phyloP scores from a whole-genome alignment of 2,329 filamentous ascomycete genomes.

The Exophiala phaeomuriformis region DNA sequence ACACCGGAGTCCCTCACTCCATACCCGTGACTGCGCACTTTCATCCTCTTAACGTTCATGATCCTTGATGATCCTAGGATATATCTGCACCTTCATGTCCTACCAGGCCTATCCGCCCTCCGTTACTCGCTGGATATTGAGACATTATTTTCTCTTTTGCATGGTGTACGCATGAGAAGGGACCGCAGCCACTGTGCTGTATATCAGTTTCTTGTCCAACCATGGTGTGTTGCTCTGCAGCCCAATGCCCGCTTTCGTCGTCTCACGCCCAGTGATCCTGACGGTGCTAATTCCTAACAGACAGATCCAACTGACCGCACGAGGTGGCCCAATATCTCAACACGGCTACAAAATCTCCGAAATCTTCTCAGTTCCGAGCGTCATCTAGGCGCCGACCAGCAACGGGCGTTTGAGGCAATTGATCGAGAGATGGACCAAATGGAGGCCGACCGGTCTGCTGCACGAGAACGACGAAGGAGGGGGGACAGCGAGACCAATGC shows the following conservation, averaged over 20 bases:
- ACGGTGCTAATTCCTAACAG: constrained; percentile 26
- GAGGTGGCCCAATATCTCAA: constrained; percentile 25
- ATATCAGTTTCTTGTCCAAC: constrained; percentile 7
- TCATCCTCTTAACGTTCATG: too few relatives aligned
- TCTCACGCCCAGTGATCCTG: constrained; percentile 5
- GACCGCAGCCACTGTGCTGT: not conserved
- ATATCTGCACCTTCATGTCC: too few relatives aligned
- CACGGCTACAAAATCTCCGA: constrained; percentile 35
- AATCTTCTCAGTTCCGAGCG: constrained; percentile 35
- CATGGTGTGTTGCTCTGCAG: constrained; percentile 23
- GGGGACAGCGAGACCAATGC: constrained; percentile 12
- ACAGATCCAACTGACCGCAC: constrained; percentile 29
- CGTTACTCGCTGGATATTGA: not conserved
- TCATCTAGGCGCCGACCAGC: constrained; percentile 30
- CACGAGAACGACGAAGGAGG: constrained; percentile 20
- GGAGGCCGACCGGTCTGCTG: constrained; percentile 24
- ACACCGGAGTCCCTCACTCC: too few relatives aligned
- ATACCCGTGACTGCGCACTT: too few relatives aligned
- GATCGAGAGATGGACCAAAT: constrained; percentile 36
- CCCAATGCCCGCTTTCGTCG: constrained; percentile 23
- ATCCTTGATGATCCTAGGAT: too few relatives aligned
- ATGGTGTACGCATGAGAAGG: not conserved
- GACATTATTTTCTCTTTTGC: not conserved
- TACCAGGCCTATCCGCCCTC: too few relatives aligned
- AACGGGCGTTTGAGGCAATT: constrained; percentile 35